Percentiles rank a stretch among this genome's conserved stretches.
phyloP scores from a whole-genome alignment of 2,329 filamentous ascomycete genomes.

The Akanthomyces muscarius region DNA sequence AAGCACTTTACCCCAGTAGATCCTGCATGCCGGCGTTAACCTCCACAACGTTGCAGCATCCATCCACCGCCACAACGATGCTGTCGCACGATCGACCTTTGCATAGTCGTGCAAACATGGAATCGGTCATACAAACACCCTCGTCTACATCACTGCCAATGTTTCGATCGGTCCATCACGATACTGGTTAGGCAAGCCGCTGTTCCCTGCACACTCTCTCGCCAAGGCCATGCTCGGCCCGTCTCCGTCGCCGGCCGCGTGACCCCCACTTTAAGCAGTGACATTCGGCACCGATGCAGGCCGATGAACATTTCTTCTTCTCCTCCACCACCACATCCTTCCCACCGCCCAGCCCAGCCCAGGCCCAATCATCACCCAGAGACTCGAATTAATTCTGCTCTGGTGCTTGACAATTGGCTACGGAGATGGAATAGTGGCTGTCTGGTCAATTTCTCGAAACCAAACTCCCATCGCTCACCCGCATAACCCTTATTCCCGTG shows the following conservation, averaged over 20 bases:
- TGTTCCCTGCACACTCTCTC: neutral
- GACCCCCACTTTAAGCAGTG: slow-evolving; percentile 6
- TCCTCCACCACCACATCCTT: neutral
- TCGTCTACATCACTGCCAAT: neutral
- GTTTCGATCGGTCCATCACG: neutral
- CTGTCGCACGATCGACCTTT: too few relatives aligned
- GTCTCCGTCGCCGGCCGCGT: slow-evolving; percentile 14
- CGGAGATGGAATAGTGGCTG: neutral
- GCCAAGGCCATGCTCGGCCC: neutral
- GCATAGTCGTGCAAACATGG: too few relatives aligned
- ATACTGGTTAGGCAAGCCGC: too few relatives aligned
- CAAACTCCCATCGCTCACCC: neutral
- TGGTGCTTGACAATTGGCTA: neutral
- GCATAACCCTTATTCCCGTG: neutral
- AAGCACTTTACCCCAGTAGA: too few relatives aligned
- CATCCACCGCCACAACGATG: too few relatives aligned
- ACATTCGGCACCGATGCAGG: neutral
- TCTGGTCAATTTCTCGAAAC: neutral
- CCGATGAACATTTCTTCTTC: neutral
- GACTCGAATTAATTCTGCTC: neutral
- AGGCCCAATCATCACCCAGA: neutral
- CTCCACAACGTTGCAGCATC: too few relatives aligned
- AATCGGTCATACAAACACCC: neutral
- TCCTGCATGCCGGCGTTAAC: too few relatives aligned
- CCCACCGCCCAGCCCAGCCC: neutral